Base-by-base conservation (phyloP, 2,329 filamentous ascomycete genomes). In the Endoconidiophora laricicola region DNA sequence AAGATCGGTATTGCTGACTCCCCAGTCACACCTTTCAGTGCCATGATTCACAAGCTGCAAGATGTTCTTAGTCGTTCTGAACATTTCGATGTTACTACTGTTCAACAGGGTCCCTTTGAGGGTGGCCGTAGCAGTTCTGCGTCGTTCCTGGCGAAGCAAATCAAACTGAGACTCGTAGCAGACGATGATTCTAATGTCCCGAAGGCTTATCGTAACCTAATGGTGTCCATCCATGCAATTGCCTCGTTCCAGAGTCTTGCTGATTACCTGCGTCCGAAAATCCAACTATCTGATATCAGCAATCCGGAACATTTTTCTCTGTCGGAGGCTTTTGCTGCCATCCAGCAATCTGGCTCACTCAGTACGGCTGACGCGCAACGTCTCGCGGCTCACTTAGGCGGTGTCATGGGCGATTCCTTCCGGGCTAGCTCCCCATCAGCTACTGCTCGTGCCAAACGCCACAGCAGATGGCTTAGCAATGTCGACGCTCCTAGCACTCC, bases 161-260 rank as follows among this genome's bases (percentile, higher is more conserved):
- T 98, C 33, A 79, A 90, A 33, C 74, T 98, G 42, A 88, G 86
- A 58, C 72, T 98, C 33, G 76, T 88, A 37, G 90, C 91, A 1
- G 88, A 94, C 57, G 88, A 93, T 1, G 82, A 88, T 44, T 90
- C 87, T 0, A 85, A 91, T 45, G 91, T 98, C 53, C 91, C 91
- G 16, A 75, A 80, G 36, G 73, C 82, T 0, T 96, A 94, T 61
- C 78, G 85, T 20, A 94, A 90, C 57, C 93, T 98, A 55, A 95
- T 95, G 83, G 91, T 98, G 1, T 94, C 87, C 0, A 98, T 98
- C 52, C 91, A 98, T 62, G 91, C 91, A 14, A 96, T 98, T 59
- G 90, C 91, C 2, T 96, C 88, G 0, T 96, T 98, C 69, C 96
- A 95, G 63, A 85, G 90, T 0, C 69, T 98, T 22, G 91, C 96